Percentiles rank a stretch among this genome's conserved stretches.
These are phyloP conservation scores for Polytolypa hystricis DNA, from an alignment of 2,329 filamentous ascomycete species.

Conservation along the genomic window DNA sequence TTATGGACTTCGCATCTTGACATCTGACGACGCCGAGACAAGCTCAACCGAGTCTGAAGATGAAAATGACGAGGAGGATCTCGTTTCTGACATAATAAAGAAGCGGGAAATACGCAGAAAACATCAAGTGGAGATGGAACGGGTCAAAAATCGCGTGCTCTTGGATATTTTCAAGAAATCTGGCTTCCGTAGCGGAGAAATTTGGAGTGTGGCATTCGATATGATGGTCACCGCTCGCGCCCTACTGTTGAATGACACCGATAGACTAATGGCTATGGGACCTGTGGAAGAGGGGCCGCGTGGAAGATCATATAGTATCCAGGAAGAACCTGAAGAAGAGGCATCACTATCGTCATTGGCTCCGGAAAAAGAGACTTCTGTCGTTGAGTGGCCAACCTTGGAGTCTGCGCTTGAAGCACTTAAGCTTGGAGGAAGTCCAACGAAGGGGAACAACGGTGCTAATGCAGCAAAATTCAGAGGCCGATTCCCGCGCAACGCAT, in stretches of 20 bases:
- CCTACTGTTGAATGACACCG: conserved; percentile 21
- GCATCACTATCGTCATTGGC: not conserved
- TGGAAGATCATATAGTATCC: too few relatives aligned
- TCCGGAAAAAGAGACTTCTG: too few relatives aligned
- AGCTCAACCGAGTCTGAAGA: conserved; percentile 2
- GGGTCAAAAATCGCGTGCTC: conserved; percentile 20
- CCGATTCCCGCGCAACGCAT: too few relatives aligned
- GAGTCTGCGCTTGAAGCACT: not conserved
- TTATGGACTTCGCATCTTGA: conserved; percentile 1
- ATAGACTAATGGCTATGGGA: conserved; percentile 9
- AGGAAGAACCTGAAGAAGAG: not conserved
- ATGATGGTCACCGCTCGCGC: conserved; percentile 20
- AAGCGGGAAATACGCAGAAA: conserved; percentile 18
- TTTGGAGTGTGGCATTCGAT: conserved; percentile 20
- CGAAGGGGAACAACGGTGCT: too few relatives aligned
- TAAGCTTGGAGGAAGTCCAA: too few relatives aligned
- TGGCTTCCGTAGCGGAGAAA: conserved; percentile 15
- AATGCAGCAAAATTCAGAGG: too few relatives aligned
- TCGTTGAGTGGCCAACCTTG: not conserved
- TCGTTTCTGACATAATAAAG: conserved; percentile 8
- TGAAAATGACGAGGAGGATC: conserved; percentile 8
- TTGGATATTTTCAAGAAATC: conserved; percentile 19
- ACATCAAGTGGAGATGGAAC: conserved; percentile 15
- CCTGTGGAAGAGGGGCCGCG: too few relatives aligned
- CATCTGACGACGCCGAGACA: conserved; percentile 4